phyloP scores from a whole-genome alignment of 805 yeast genomes.

The Saccharomycopsis fodiens region DNA sequence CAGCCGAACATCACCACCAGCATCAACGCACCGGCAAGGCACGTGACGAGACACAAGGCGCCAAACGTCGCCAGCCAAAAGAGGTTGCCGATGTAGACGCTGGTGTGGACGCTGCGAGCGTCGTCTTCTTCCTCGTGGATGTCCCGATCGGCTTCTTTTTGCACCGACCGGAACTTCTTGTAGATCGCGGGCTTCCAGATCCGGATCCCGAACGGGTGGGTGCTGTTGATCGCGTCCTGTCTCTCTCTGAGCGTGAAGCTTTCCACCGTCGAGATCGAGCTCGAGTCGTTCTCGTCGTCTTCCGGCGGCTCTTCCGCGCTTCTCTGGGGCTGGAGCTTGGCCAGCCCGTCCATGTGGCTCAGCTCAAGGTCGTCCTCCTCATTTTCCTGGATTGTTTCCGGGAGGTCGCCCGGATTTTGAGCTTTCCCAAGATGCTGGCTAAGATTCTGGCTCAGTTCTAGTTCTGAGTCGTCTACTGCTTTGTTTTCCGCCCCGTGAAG shows the following conservation, averaged over 20 bases:
- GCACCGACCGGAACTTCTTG: conserved; percentile 87
- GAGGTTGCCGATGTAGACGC: conserved; percentile 59
- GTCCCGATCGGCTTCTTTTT: conserved; percentile 85
- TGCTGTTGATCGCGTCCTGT: conserved; percentile 91
- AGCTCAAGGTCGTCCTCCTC: background rate
- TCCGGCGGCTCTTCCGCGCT: conserved; percentile 14
- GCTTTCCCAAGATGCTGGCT: background rate
- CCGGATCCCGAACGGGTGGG: conserved; percentile 97
- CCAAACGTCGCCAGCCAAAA: conserved; percentile 78
- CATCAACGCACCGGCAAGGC: conserved; percentile 41
- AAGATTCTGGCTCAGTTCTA: background rate
- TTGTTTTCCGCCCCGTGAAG: background rate
- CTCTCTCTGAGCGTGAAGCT: conserved; percentile 85
- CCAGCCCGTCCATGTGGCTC: background rate
- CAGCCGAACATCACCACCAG: conserved; percentile 40
- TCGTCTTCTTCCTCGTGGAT: conserved; percentile 61
- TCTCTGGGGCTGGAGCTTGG: background rate
- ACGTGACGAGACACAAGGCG: conserved; percentile 43
- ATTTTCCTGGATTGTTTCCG: background rate
- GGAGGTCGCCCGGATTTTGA: background rate
- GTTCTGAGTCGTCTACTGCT: background rate
- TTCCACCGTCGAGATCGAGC: conserved; percentile 51
- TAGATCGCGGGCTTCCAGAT: conserved; percentile 98
- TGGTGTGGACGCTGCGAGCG: conserved; percentile 36
- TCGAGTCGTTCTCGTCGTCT: conserved; percentile 28